Evolutionary conservation across 208 protist species (phyloP).

Genomic region (Acanthamoeba castellanii): DNA sequence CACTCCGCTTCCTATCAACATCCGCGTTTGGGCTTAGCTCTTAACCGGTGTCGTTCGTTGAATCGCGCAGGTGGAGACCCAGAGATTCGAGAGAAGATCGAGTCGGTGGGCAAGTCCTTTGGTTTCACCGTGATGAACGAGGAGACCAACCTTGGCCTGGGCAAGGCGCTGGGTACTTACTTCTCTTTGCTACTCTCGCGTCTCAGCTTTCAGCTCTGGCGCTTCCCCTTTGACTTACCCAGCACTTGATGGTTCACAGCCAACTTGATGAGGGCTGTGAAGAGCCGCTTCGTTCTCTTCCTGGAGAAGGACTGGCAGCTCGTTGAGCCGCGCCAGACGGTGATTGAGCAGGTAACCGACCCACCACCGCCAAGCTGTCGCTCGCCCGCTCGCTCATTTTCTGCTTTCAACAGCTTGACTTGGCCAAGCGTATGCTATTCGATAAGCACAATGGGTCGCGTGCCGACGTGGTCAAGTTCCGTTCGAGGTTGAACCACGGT

Average conservation of each 20-base stretch:
- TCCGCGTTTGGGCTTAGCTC: not conserved
- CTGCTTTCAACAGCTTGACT: not conserved
- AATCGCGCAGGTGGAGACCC: conserved; percentile 1
- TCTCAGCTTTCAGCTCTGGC: not conserved
- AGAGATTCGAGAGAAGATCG: conserved; percentile 24
- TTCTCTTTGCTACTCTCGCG: not conserved
- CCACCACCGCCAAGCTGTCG: not conserved
- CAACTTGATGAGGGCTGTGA: conserved; percentile 37
- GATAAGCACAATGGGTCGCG: not conserved
- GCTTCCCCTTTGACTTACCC: not conserved
- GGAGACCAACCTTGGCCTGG: conserved; percentile 40
- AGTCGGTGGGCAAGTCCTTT: conserved; percentile 44
- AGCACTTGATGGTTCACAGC: not conserved
- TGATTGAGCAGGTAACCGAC: not conserved
- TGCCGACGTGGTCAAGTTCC: conserved; percentile 57
- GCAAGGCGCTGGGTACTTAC: conserved; percentile 29
- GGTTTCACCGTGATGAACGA: conserved; percentile 49
- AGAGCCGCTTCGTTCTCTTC: conserved; percentile 61
- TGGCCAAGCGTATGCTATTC: conserved; percentile 34
- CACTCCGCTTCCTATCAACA: not conserved
- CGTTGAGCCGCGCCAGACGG: not conserved
- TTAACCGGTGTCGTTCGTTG: not conserved
- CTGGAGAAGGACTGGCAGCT: conserved; percentile 67
- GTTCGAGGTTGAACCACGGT: conserved; percentile 48
- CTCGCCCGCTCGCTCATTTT: not conserved